Conservation (phyloP, 495 filamentous ascomycete species). For the Aspergillus conjunctus region DNA sequence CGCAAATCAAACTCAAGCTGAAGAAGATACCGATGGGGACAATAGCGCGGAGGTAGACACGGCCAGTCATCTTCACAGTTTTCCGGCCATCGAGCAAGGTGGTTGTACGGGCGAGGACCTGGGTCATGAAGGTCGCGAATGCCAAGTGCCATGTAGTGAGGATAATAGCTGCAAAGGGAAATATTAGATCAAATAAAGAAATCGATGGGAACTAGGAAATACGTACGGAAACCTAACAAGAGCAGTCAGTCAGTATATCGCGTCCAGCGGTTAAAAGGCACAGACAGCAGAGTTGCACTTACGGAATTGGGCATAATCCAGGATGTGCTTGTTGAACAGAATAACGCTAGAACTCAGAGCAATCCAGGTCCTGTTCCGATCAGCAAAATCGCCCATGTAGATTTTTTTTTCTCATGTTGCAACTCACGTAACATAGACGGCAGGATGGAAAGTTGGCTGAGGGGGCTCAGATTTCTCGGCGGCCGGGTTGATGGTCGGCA, state of each 20-base stretch:
- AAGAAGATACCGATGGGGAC: slow-evolving; percentile 93
- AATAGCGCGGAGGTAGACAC: slow-evolving; percentile 86
- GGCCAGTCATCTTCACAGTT: slow-evolving; percentile 90
- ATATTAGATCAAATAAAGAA: slow-evolving; percentile 18
- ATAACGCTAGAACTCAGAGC: slow-evolving; percentile 88
- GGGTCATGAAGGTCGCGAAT: slow-evolving; percentile 89
- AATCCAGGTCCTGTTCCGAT: slow-evolving; percentile 77
- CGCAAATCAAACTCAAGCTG: slow-evolving; percentile 90
- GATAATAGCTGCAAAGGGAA: slow-evolving; percentile 54
- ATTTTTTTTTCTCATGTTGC: background rate
- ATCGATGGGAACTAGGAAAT: slow-evolving; percentile 9
- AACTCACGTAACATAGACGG: slow-evolving; percentile 85
- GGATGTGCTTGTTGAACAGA: slow-evolving; percentile 98
- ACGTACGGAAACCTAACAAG: slow-evolving; percentile 46
- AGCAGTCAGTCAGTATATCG: slow-evolving; percentile 5
- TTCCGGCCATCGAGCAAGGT: slow-evolving; percentile 85
- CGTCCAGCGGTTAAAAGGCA: background rate
- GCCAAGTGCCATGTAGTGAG: slow-evolving; percentile 91
- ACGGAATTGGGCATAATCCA: slow-evolving; percentile 82
- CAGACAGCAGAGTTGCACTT: slow-evolving; percentile 40
- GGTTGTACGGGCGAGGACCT: slow-evolving; percentile 83
- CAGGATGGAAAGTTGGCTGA: slow-evolving; percentile 72
- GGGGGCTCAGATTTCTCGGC: slow-evolving; percentile 67
- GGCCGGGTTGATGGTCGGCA: slow-evolving; percentile 78
- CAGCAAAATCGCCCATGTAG: slow-evolving; percentile 19